Evolutionary conservation across 305 asterid species (phyloP).

Genomic region (Rubia peregrina): DNA sequence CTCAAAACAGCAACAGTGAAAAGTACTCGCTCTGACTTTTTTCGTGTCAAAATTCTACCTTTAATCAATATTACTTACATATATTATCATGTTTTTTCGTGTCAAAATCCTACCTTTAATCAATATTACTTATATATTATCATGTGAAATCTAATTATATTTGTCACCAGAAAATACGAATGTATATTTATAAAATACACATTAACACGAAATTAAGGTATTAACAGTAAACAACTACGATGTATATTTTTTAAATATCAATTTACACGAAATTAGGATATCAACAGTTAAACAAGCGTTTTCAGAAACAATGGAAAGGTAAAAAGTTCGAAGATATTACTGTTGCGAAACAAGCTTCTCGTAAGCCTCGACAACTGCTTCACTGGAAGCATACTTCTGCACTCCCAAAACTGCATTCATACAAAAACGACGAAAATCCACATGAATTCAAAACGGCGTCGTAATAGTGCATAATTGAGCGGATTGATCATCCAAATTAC

Average conservation of each 20-base stretch:
- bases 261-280: background rate
- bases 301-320: background rate
- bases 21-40: background rate
- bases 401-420: constrained; percentile 66
- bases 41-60: background rate
- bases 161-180: background rate
- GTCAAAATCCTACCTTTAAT: background rate
- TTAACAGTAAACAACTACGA: background rate
- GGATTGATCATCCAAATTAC: constrained; percentile 23
- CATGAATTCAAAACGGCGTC: background rate
- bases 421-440: constrained; percentile 5
- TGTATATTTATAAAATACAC: background rate
- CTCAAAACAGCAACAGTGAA: background rate
- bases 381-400: constrained; percentile 52
- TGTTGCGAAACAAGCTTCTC: constrained; percentile 46
- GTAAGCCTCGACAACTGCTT: constrained; percentile 65
- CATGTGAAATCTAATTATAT: background rate
- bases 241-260: background rate
- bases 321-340: background rate
- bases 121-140: background rate
- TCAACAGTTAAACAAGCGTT: background rate
- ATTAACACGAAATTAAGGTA: background rate
- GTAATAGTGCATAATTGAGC: background rate
- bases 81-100: too few species aligned
- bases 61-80: background rate